Evolutionary conservation across 441 rosid genomes (phyloP).

Genomic region (Euphorbia celastroides): DNA sequence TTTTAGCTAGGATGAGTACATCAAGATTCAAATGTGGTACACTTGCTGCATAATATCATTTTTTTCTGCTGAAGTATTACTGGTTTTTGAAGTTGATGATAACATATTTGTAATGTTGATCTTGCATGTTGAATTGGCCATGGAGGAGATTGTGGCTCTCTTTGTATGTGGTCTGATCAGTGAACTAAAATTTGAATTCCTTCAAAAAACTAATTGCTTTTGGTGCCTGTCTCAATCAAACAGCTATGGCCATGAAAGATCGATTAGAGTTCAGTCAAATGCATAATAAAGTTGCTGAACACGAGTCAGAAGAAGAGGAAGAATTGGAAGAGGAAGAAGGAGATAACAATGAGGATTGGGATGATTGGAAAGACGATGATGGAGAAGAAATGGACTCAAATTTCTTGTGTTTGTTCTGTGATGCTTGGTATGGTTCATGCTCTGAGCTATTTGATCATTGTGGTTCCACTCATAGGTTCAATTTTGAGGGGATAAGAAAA

Average conservation of each 20-base stretch:
- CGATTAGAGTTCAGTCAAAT: conserved; percentile 2
- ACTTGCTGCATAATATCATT: neutral
- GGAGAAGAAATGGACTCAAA: conserved; percentile 34
- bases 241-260: conserved; percentile 14
- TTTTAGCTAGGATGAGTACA: neutral
- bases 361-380: conserved; percentile 48
- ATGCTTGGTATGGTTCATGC: conserved; percentile 42
- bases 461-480: conserved; percentile 45
- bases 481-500: conserved; percentile 47
- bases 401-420: conserved; percentile 68
- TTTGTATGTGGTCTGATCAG: too few species aligned
- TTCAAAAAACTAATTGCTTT: neutral
- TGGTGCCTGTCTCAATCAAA: neutral
- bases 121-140: too few species aligned
- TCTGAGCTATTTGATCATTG: conserved; percentile 62
- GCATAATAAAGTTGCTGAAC: neutral
- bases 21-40: neutral
- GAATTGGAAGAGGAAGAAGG: conserved; percentile 28
- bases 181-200: too few species aligned
- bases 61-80: too few species aligned
- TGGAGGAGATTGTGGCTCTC: too few species aligned
- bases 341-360: conserved; percentile 39
- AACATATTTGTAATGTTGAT: too few species aligned
- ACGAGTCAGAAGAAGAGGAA: conserved; percentile 15
- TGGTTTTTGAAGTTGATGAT: too few species aligned